Percentiles rank a stretch among this genome's conserved stretches.
These are phyloP conservation scores for Dendrobium nobile DNA, from an alignment of 106 monocot species.

Conservation along the genomic window DNA sequence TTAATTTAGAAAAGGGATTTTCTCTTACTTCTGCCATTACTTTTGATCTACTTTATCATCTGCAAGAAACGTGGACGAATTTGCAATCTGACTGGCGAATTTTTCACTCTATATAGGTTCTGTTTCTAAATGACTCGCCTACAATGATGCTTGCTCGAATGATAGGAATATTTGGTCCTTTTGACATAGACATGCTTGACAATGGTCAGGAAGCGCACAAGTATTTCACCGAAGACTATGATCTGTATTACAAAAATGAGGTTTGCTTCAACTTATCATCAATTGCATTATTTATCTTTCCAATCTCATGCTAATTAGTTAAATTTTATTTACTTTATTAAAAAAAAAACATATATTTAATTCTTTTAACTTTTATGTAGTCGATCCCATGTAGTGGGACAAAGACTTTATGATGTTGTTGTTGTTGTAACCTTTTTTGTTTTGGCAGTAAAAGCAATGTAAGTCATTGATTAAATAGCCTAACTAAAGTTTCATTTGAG, in stretches of 20 bases:
- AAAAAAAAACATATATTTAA: too few species aligned
- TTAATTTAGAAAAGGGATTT: not conserved
- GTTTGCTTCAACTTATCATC: slow-evolving; percentile 20
- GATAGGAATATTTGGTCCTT: slow-evolving; percentile 75
- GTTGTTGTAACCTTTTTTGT: too few species aligned
- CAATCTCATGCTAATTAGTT: slow-evolving; percentile 6
- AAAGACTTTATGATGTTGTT: too few species aligned
- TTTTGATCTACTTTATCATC: not conserved
- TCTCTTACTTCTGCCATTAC: not conserved
- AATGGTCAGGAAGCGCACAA: slow-evolving; percentile 62
- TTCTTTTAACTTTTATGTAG: not conserved
- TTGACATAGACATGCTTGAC: slow-evolving; percentile 75
- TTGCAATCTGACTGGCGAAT: not conserved
- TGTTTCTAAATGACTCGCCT: slow-evolving; percentile 80
- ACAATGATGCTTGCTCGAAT: slow-evolving; percentile 71
- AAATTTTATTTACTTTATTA: not conserved
- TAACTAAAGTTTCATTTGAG: too few species aligned
- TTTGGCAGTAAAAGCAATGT: too few species aligned
- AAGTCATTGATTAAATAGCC: too few species aligned
- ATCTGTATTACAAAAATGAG: slow-evolving; percentile 68
- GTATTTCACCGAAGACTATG: slow-evolving; percentile 72
- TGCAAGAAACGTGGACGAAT: not conserved
- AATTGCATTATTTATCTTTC: not conserved
- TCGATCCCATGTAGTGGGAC: too few species aligned
- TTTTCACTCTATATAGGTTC: slow-evolving; percentile 38